Conservation (phyloP, 371 early-diverging fungal genomes). For the Mucor circinelloides region DNA sequence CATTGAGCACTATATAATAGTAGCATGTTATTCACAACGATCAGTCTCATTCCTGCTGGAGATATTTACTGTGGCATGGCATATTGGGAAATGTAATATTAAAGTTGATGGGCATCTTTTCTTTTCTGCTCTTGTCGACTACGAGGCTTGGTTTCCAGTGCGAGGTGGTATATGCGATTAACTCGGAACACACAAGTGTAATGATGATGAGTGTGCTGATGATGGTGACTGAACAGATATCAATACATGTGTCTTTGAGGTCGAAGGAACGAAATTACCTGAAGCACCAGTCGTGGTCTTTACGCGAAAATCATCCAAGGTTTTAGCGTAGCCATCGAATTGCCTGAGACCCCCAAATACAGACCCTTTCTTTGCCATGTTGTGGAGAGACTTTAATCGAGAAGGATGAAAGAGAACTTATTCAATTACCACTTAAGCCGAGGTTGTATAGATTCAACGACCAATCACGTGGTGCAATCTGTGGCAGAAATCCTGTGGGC, state of each 20-base stretch:
- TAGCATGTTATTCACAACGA: neutral
- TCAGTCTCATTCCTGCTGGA: neutral
- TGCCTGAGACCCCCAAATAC: slow-evolving; percentile 55
- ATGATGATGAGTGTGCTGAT: slow-evolving; percentile 73
- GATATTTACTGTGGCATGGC: slow-evolving; percentile 81
- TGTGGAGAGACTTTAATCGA: neutral
- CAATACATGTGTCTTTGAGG: neutral
- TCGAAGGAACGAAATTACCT: slow-evolving; percentile 47
- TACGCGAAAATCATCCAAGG: slow-evolving; percentile 92
- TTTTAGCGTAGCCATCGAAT: slow-evolving; percentile 96
- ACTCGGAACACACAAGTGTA: slow-evolving; percentile 79
- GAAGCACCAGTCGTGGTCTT: slow-evolving; percentile 86
- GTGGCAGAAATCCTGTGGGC: neutral
- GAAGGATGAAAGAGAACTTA: neutral
- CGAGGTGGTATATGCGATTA: slow-evolving; percentile 74
- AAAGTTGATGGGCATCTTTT: slow-evolving; percentile 86
- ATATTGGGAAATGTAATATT: slow-evolving; percentile 91
- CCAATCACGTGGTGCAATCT: neutral
- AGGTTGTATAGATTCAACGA: neutral
- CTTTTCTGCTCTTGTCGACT: slow-evolving; percentile 86
- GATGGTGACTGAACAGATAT: slow-evolving; percentile 69
- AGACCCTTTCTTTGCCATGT: slow-evolving; percentile 36
- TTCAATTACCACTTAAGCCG: neutral
- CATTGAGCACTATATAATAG: slow-evolving; percentile 64
- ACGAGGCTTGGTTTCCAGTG: slow-evolving; percentile 74